Evolutionary conservation across 2,329 filamentous ascomycete genomes (phyloP).

Genomic region (Colletotrichum plurivorum): DNA sequence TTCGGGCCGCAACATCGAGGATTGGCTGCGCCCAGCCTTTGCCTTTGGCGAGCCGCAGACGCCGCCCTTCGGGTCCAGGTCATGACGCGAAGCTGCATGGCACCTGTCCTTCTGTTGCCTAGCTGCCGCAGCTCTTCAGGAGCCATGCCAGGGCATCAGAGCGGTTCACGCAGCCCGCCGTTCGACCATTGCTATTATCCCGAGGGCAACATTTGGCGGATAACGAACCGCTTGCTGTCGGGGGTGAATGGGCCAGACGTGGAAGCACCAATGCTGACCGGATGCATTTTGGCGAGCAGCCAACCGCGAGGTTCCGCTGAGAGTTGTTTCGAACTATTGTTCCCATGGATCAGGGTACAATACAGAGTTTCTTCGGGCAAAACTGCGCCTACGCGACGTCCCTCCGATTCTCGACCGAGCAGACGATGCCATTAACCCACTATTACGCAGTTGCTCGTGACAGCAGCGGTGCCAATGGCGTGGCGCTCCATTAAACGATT

Average conservation of each 20-base stretch:
- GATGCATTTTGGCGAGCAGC: constrained; percentile 3
- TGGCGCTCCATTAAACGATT: constrained; percentile 9
- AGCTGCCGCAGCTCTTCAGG: constrained; percentile 17
- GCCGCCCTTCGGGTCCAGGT: background rate
- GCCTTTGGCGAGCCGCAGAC: constrained; percentile 25
- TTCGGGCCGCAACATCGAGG: background rate
- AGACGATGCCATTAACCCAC: background rate
- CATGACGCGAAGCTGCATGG: constrained; percentile 33
- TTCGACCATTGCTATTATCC: constrained; percentile 3
- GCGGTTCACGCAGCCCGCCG: constrained; percentile 19
- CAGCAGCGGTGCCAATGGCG: constrained; percentile 20
- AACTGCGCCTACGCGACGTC: constrained; percentile 15
- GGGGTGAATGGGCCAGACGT: constrained; percentile 9
- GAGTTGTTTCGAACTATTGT: constrained; percentile 5
- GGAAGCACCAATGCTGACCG: constrained; percentile 13
- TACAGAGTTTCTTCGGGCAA: constrained; percentile 9
- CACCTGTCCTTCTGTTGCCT: constrained; percentile 1
- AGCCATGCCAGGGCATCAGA: background rate
- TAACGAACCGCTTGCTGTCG: background rate
- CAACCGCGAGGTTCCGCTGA: constrained; percentile 16
- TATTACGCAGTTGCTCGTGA: constrained; percentile 17
- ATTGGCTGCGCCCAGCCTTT: background rate
- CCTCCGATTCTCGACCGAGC: constrained; percentile 3
- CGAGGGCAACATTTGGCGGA: constrained; percentile 11
- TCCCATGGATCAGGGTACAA: constrained; percentile 21